Percentiles rank a stretch among this genome's conserved stretches.
phyloP scores from a whole-genome alignment of 352 stramenopile genomes.

The Globisporangium cystogenes region DNA sequence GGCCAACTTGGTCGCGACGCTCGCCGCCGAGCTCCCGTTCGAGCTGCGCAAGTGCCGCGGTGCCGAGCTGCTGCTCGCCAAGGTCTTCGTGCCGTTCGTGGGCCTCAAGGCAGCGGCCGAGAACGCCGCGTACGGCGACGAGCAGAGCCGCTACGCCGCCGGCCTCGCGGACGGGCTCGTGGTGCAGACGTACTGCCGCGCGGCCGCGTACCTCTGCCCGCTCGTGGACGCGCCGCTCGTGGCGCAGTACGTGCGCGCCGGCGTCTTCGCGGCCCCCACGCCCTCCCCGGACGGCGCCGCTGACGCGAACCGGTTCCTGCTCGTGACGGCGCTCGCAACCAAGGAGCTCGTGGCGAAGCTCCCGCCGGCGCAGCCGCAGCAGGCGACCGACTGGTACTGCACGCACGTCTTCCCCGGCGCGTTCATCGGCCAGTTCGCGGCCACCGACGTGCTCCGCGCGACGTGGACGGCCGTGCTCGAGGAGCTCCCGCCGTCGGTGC shows the following conservation, averaged over 20 bases:
- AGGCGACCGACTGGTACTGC: constrained; percentile 65
- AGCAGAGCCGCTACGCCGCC: constrained; percentile 44
- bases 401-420: constrained; percentile 62
- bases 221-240: constrained; percentile 42
- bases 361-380: too few relatives aligned
- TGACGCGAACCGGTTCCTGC: constrained; percentile 57
- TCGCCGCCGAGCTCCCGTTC: constrained; percentile 59
- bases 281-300: too few relatives aligned
- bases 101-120: constrained; percentile 46
- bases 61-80: constrained; percentile 44
- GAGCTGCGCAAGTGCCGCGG: constrained; percentile 66
- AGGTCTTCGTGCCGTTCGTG: constrained; percentile 59
- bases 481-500: constrained; percentile 55
- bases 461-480: constrained; percentile 62
- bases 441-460: constrained; percentile 30
- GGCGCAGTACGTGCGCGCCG: constrained; percentile 51
- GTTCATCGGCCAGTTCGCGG: constrained; percentile 70
- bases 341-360: constrained; percentile 63
- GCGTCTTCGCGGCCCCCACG: constrained; percentile 75
- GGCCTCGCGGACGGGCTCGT: constrained; percentile 53
- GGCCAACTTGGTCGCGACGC: constrained; percentile 70
- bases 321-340: constrained; percentile 65
- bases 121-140: constrained; percentile 69
- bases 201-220: constrained; percentile 65
- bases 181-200: constrained; percentile 67